Percentiles rank a stretch among this genome's conserved stretches.
phyloP scores from a whole-genome alignment of 1,284 basidiomycete genomes.

The Ustilago curta region DNA sequence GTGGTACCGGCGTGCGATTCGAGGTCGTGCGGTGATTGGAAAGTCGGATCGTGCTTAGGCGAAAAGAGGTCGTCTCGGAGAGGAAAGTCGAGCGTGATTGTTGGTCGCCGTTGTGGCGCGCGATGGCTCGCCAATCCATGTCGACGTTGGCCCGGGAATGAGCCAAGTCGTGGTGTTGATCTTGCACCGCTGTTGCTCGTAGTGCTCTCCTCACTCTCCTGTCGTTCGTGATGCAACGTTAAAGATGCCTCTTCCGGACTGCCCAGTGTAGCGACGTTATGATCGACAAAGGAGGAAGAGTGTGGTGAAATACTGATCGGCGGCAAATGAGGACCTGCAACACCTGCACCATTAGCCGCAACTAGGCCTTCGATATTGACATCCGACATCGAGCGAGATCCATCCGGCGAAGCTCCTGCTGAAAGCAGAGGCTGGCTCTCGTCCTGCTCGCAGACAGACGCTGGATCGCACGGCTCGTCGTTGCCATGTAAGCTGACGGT shows the following conservation, averaged over 20 bases:
- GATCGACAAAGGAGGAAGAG: slow-evolving; percentile 29
- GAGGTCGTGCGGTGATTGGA: slow-evolving; percentile 6
- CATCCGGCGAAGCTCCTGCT: slow-evolving; percentile 8
- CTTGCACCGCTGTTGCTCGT: slow-evolving; percentile 9
- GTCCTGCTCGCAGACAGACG: slow-evolving; percentile 15
- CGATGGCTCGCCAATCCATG: slow-evolving; percentile 4
- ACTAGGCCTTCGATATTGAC: slow-evolving; percentile 29
- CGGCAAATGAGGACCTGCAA: slow-evolving; percentile 58
- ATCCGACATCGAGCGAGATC: slow-evolving; percentile 11
- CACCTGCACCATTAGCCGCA: slow-evolving; percentile 50
- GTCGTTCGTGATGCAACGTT: slow-evolving; percentile 23
- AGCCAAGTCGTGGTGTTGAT: slow-evolving; percentile 13
- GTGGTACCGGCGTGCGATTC: slow-evolving; percentile 8
- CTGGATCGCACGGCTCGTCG: slow-evolving; percentile 22
- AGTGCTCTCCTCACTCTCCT: neutral
- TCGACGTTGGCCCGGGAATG: slow-evolving; percentile 18
- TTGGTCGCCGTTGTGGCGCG: slow-evolving; percentile 25
- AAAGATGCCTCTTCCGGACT: slow-evolving; percentile 29
- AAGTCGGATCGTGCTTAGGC: slow-evolving; percentile 18
- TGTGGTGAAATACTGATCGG: slow-evolving; percentile 30
- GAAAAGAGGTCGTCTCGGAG: slow-evolving; percentile 40
- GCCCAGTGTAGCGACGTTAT: slow-evolving; percentile 24
- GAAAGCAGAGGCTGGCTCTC: slow-evolving; percentile 30
- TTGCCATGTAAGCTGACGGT: slow-evolving; percentile 74
- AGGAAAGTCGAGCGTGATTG: slow-evolving; percentile 55